These are phyloP conservation scores for Zymoseptoria pseudotritici DNA, from an alignment of 2,329 filamentous ascomycete species.

Conservation along the genomic window DNA sequence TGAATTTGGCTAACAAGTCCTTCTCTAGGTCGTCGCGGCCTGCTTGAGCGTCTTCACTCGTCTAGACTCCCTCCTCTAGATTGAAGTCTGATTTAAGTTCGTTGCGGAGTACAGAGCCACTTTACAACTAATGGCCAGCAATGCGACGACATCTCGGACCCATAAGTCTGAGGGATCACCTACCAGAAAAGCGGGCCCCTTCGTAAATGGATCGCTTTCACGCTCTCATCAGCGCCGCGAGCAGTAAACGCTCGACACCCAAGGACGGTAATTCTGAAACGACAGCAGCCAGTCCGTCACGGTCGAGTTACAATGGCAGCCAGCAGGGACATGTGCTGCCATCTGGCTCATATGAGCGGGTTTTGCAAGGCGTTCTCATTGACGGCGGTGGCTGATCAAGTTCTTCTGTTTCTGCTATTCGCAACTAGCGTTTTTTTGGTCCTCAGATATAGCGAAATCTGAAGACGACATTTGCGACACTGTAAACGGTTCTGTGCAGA, in stretches of 20 bases:
- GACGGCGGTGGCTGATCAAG: background rate
- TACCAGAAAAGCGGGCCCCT: background rate
- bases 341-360: background rate
- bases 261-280: background rate
- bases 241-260: background rate
- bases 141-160: background rate
- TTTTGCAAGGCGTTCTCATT: background rate
- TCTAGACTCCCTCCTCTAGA: slow-evolving; percentile 86
- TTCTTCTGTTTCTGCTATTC: background rate
- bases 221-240: background rate
- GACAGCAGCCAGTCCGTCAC: background rate
- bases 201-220: background rate
- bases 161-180: no score
- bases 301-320: background rate
- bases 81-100: background rate
- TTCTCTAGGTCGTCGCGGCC: slow-evolving; percentile 67
- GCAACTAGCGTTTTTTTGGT: background rate
- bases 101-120: background rate
- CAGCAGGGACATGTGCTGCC: background rate
- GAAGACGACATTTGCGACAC: background rate
- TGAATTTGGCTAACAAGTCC: slow-evolving; percentile 18
- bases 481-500: background rate
- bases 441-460: background rate
- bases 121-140: background rate
- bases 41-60: slow-evolving; percentile 96